Conservation (phyloP, 78 protist species). For the Protostelium mycophagum region DNA sequence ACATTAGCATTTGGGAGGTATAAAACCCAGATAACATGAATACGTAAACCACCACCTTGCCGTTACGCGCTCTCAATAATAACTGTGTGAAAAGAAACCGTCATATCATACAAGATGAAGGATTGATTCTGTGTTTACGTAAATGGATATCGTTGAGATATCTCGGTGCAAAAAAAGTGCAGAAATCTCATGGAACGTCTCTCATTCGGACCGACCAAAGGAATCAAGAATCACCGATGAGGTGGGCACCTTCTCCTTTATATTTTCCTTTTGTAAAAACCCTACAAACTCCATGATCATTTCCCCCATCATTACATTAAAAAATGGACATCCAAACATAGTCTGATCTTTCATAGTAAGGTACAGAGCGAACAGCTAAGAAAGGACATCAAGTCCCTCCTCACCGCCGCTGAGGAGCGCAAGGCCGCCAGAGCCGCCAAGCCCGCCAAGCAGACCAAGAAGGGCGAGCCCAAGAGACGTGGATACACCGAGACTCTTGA, state of each 20-base stretch:
- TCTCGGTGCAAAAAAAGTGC: background rate
- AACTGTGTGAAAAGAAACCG: too few relatives aligned
- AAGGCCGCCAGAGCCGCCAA: background rate
- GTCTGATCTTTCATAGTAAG: background rate
- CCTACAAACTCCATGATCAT: too few relatives aligned
- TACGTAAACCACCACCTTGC: too few relatives aligned
- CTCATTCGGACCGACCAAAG: background rate
- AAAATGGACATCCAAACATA: too few relatives aligned
- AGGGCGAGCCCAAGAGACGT: conserved; percentile 8
- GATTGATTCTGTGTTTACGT: too few relatives aligned
- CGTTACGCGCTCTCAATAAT: too few relatives aligned
- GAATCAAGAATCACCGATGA: background rate
- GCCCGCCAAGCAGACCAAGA: background rate
- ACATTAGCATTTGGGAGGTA: too few relatives aligned
- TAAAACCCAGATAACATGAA: too few relatives aligned
- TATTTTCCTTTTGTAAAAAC: background rate
- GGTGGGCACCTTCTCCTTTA: background rate
- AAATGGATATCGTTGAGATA: too few relatives aligned
- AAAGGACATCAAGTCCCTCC: background rate
- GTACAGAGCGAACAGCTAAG: background rate
- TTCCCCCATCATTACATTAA: too few relatives aligned
- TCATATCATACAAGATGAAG: too few relatives aligned
- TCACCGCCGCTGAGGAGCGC: background rate
- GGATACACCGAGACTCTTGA: conserved; percentile 97
- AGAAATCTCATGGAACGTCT: background rate